Evolutionary conservation across 75 land plant genomes (phyloP).

Genomic region (Pinus albicaulis): DNA sequence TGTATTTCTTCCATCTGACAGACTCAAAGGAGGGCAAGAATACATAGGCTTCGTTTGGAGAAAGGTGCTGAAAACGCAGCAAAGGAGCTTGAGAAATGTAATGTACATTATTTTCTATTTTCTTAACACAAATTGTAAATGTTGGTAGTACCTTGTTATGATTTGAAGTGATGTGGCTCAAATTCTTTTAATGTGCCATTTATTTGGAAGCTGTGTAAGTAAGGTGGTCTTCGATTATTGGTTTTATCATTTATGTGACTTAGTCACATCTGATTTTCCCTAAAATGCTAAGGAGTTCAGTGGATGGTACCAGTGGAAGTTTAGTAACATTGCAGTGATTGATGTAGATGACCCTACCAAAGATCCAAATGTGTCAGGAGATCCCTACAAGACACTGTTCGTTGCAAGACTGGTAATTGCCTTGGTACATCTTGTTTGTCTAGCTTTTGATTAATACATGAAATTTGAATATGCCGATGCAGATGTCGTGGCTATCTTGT

Average conservation of each 20-base stretch:
- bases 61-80: slow-evolving; percentile 84
- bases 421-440: neutral
- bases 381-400: slow-evolving; percentile 98
- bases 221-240: neutral
- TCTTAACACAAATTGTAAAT: neutral
- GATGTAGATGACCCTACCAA: slow-evolving; percentile 75
- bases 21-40: slow-evolving; percentile 82
- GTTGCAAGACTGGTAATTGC: slow-evolving; percentile 67
- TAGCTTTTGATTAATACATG: neutral
- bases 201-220: neutral
- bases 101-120: neutral
- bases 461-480: neutral
- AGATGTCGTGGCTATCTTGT: neutral
- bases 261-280: neutral
- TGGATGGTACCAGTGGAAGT: neutral
- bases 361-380: slow-evolving; percentile 88
- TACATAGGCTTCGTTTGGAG: slow-evolving; percentile 76
- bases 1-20: slow-evolving; percentile 16
- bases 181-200: neutral
- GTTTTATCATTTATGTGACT: neutral
- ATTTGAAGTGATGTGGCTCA: neutral
- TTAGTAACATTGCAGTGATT: neutral
- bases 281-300: neutral
- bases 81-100: slow-evolving; percentile 90
- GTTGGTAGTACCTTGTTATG: neutral